These are phyloP conservation scores for Actinomortierella ambigua DNA, from an alignment of 371 early-diverging fungal genomes.

Conservation along the genomic window DNA sequence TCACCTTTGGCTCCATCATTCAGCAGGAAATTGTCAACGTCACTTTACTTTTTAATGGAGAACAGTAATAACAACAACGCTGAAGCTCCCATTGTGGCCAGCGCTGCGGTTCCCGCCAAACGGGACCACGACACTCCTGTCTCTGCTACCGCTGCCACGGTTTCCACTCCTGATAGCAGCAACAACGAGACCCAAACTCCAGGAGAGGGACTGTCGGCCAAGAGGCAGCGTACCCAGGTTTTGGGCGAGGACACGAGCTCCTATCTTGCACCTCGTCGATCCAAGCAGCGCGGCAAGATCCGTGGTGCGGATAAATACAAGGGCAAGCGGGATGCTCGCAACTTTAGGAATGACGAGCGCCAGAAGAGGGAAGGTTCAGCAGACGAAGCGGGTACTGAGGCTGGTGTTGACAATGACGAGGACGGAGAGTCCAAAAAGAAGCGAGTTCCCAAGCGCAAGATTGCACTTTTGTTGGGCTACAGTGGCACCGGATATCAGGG, in stretches of 20 bases:
- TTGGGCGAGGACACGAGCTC: conserved; percentile 31
- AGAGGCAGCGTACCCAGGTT: conserved; percentile 16
- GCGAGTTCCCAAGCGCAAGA: conserved; percentile 84
- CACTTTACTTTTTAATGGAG: background rate
- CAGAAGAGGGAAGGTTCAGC: too few relatives aligned
- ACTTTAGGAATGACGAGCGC: background rate
- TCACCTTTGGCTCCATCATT: too few relatives aligned
- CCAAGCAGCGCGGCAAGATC: conserved; percentile 39
- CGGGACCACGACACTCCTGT: background rate
- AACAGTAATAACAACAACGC: background rate
- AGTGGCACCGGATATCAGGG: conserved; percentile 96
- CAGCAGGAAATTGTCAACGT: too few relatives aligned
- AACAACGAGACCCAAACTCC: background rate
- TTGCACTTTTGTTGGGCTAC: conserved; percentile 89
- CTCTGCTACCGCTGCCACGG: background rate
- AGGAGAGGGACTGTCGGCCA: conserved; percentile 22
- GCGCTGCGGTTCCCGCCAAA: background rate
- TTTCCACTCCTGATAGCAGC: background rate
- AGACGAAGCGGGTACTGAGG: background rate
- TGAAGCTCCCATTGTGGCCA: background rate
- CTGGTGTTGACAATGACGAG: background rate
- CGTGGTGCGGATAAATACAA: conserved; percentile 45
- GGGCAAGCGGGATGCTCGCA: conserved; percentile 20
- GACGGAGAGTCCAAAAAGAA: conserved; percentile 39
- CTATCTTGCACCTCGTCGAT: conserved; percentile 27